Evolutionary conservation across 2,329 filamentous ascomycete species (phyloP).

Genomic region (Decorospora gaudefroyi): DNA sequence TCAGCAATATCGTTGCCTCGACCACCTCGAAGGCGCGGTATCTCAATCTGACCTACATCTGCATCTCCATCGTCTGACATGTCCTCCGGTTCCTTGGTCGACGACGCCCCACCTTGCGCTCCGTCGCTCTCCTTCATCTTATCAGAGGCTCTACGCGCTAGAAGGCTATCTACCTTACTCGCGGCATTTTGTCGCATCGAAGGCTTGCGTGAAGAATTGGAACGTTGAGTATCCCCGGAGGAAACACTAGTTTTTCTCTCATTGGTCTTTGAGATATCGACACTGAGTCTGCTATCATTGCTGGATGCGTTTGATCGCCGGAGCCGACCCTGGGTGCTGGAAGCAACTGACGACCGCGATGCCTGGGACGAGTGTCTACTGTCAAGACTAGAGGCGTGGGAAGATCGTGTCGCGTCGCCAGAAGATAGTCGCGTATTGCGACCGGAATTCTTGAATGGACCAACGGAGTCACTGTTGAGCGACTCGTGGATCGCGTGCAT

Average conservation of each 20-base stretch:
- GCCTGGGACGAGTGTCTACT: too few relatives aligned
- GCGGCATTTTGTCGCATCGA: too few relatives aligned
- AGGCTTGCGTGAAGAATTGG: too few relatives aligned
- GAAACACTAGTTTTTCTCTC: neutral
- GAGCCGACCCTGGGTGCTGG: neutral
- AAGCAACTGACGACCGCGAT: neutral
- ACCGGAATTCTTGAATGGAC: too few relatives aligned
- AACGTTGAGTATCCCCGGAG: neutral
- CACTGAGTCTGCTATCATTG: neutral
- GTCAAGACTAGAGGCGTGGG: too few relatives aligned
- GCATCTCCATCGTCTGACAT: neutral
- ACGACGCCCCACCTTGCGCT: too few relatives aligned
- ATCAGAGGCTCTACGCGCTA: too few relatives aligned
- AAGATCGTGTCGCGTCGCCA: too few relatives aligned
- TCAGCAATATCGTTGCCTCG: neutral
- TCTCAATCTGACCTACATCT: neutral
- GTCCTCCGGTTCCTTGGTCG: neutral
- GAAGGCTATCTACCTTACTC: too few relatives aligned
- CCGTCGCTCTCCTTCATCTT: neutral
- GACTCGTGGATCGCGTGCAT: too few relatives aligned
- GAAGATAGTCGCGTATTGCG: too few relatives aligned
- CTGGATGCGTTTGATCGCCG: neutral
- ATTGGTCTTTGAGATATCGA: neutral
- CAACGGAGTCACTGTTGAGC: too few relatives aligned
- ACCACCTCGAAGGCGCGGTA: slow-evolving; percentile 2